Conservation (phyloP, 495 filamentous ascomycete genomes). For the Penicillium macrosclerotiorum region DNA sequence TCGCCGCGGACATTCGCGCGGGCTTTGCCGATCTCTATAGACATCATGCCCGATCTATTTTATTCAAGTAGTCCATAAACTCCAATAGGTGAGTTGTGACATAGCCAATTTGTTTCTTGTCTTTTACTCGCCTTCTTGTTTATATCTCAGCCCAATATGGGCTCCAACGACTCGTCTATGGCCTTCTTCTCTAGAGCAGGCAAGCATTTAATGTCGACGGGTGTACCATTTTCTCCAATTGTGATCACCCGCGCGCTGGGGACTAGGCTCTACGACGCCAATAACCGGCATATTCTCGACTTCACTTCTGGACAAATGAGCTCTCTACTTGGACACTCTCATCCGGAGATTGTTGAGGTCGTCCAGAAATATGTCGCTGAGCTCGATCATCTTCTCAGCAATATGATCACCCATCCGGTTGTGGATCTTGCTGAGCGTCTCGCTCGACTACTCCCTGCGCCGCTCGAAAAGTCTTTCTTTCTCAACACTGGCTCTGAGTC, state of each 20-base stretch:
- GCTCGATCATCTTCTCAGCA: constrained; percentile 55
- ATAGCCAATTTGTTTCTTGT: no score
- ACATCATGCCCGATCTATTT: no score
- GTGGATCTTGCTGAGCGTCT: constrained; percentile 45
- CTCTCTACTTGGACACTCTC: constrained; percentile 54
- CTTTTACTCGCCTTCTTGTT: no score
- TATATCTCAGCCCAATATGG: no score
- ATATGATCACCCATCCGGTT: constrained; percentile 54
- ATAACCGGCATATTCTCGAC: constrained; percentile 43
- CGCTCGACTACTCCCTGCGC: constrained; percentile 38
- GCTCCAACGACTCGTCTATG: constrained; percentile 1
- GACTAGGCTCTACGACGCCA: constrained; percentile 20
- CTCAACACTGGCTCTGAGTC: constrained; percentile 54
- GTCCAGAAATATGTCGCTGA: constrained; percentile 39
- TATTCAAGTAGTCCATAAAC: no score
- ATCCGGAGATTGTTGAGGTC: constrained; percentile 53
- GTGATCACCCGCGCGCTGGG: constrained; percentile 22
- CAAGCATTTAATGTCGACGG: constrained; percentile 26
- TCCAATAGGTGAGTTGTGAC: no score
- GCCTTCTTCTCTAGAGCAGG: constrained; percentile 22
- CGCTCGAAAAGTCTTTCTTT: constrained; percentile 54
- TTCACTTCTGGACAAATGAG: constrained; percentile 59
- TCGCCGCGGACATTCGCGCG: no score
- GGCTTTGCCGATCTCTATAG: no score
- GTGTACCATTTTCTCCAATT: constrained; percentile 27